phyloP scores from a whole-genome alignment of 2,329 filamentous ascomycete genomes.

The Trichoderma hamatum region DNA sequence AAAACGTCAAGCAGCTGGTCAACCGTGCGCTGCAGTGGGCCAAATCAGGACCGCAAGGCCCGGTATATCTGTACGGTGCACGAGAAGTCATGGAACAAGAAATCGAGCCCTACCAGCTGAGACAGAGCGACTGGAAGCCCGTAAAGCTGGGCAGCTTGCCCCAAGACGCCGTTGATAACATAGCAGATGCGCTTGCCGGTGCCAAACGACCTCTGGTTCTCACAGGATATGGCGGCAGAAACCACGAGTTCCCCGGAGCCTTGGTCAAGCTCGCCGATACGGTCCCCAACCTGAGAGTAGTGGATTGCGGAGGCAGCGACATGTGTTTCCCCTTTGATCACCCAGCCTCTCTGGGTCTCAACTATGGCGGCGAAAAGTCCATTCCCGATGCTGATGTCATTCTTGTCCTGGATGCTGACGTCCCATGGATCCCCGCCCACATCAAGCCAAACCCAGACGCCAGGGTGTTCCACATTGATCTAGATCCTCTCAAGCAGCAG shows the following conservation, averaged over 20 bases:
- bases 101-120: slow-evolving; percentile 69
- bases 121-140: slow-evolving; percentile 70
- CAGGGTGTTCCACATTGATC: slow-evolving; percentile 65
- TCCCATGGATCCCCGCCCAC: slow-evolving; percentile 88
- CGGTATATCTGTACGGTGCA: slow-evolving; percentile 77
- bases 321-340: slow-evolving; percentile 80
- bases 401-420: slow-evolving; percentile 83
- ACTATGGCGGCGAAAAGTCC: slow-evolving; percentile 72
- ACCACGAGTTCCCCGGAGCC: slow-evolving; percentile 62
- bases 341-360: slow-evolving; percentile 68
- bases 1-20: slow-evolving; percentile 87
- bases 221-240: slow-evolving; percentile 72
- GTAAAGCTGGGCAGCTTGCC: slow-evolving; percentile 67
- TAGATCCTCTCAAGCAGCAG: slow-evolving; percentile 69
- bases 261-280: slow-evolving; percentile 69
- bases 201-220: slow-evolving; percentile 70
- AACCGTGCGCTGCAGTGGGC: slow-evolving; percentile 84
- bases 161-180: slow-evolving; percentile 55
- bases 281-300: slow-evolving; percentile 68
- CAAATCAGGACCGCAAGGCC: slow-evolving; percentile 73
- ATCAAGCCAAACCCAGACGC: slow-evolving; percentile 58
- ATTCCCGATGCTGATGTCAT: slow-evolving; percentile 83
- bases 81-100: slow-evolving; percentile 87
- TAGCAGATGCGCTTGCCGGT: slow-evolving; percentile 64
- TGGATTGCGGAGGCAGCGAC: slow-evolving; percentile 77